Evolutionary conservation across 306 rosid genomes (phyloP).

Genomic region (Dryas drummondii): DNA sequence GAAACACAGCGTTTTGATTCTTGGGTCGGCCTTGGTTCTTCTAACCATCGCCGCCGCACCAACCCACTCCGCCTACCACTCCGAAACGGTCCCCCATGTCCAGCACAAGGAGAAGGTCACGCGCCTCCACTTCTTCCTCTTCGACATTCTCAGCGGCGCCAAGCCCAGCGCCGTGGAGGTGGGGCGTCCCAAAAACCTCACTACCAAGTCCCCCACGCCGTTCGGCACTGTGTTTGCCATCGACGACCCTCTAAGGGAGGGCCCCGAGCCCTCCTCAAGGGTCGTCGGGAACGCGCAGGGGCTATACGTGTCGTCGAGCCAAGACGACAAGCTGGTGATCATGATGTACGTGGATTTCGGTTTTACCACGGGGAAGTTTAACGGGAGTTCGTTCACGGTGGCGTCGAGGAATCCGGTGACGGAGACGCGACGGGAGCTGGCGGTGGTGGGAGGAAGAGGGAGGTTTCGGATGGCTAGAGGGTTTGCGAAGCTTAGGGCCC

Average conservation of each 20-base stretch:
- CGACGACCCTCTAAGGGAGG: conserved; percentile 33
- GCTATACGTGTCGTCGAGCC: conserved; percentile 35
- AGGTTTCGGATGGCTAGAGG: conserved; percentile 43
- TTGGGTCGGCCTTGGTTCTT: conserved; percentile 9
- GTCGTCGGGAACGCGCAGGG: conserved; percentile 46
- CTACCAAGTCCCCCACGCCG: conserved; percentile 23
- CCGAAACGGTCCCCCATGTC: background rate
- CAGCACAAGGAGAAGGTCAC: conserved; percentile 36
- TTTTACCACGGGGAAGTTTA: conserved; percentile 35
- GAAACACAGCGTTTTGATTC: conserved; percentile 5
- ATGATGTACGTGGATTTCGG: conserved; percentile 35
- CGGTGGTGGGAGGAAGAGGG: conserved; percentile 51
- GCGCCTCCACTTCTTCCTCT: conserved; percentile 44
- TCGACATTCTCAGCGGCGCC: conserved; percentile 40
- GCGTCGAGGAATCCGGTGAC: conserved; percentile 46
- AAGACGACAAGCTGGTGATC: conserved; percentile 7
- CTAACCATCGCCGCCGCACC: conserved; percentile 10
- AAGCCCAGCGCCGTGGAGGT: conserved; percentile 31
- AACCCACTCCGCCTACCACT: conserved; percentile 26
- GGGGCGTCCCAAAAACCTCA: conserved; percentile 17
- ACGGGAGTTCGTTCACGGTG: conserved; percentile 41
- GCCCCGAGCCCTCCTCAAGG: conserved; percentile 28
- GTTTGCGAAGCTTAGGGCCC: conserved; percentile 17
- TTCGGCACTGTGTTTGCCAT: conserved; percentile 40
- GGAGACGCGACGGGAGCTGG: conserved; percentile 35